phyloP scores from a whole-genome alignment of 2,329 filamentous ascomycete species.

The Aspergillus spinulosporus region DNA sequence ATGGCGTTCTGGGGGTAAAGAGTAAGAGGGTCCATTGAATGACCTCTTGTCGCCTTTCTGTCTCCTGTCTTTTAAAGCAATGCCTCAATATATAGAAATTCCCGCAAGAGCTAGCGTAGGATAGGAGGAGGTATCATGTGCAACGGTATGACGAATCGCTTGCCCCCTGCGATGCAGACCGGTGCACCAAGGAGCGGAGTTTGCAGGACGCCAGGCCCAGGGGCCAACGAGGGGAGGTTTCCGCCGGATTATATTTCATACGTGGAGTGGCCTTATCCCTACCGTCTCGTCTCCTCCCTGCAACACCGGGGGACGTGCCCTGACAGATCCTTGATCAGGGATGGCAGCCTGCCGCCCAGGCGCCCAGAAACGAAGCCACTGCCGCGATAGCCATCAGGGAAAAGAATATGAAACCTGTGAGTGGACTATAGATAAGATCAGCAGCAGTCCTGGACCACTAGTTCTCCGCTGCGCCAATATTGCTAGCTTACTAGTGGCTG shows the following conservation, averaged over 20 bases:
- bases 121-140: slow-evolving; percentile 16
- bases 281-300: slow-evolving; percentile 6
- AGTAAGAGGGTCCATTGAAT: slow-evolving; percentile 17
- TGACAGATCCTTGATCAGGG: slow-evolving; percentile 6
- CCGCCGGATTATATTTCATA: slow-evolving; percentile 16
- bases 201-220: slow-evolving; percentile 20
- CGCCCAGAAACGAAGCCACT: slow-evolving; percentile 2
- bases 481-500: slow-evolving; percentile 14
- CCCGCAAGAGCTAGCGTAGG: neutral
- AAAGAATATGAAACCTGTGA: slow-evolving; percentile 12
- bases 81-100: slow-evolving; percentile 14
- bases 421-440: slow-evolving; percentile 18
- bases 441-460: slow-evolving; percentile 15
- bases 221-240: slow-evolving; percentile 6
- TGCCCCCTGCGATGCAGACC: slow-evolving; percentile 18
- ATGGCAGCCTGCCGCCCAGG: neutral
- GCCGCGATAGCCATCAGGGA: slow-evolving; percentile 11
- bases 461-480: slow-evolving; percentile 18
- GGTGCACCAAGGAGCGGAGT: slow-evolving; percentile 20
- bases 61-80: slow-evolving; percentile 14
- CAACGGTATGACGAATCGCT: slow-evolving; percentile 26
- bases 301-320: slow-evolving; percentile 7
- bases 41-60: neutral
- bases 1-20: slow-evolving; percentile 7
- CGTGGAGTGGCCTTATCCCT: slow-evolving; percentile 15